These are phyloP conservation scores for Saccharomycopsis crataegensis DNA, from an alignment of 1,139 yeast genomes.

Conservation along the genomic window DNA sequence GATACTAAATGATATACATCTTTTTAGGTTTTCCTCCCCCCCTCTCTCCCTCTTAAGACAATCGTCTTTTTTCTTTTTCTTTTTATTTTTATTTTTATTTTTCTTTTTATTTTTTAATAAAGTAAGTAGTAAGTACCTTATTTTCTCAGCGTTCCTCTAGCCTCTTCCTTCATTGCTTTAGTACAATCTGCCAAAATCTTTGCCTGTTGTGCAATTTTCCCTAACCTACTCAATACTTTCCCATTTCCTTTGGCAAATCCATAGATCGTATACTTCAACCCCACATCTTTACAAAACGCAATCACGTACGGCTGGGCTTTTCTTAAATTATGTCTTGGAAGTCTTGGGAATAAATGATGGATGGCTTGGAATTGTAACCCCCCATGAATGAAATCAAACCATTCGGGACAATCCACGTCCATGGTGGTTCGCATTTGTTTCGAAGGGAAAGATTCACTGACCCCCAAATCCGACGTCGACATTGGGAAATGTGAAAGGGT, in stretches of 20 bases:
- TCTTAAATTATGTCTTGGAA: constrained; percentile 83
- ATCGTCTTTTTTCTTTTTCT: too few species aligned
- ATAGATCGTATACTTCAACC: constrained; percentile 73
- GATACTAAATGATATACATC: too few species aligned
- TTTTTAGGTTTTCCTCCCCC: too few species aligned
- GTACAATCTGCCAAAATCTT: constrained; percentile 63
- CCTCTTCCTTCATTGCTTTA: constrained; percentile 35
- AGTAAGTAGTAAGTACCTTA: too few species aligned
- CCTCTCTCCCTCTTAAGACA: too few species aligned
- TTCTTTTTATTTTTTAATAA: too few species aligned
- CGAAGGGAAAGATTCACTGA: constrained; percentile 72
- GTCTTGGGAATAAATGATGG: constrained; percentile 82
- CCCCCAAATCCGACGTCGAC: constrained; percentile 84
- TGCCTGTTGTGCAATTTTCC: constrained; percentile 76
- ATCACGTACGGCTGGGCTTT: constrained; percentile 64
- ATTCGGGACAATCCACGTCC: constrained; percentile 92
- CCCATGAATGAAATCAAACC: constrained; percentile 89
- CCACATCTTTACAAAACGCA: constrained; percentile 70
- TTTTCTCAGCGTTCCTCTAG: not conserved
- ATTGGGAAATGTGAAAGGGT: constrained; percentile 87
- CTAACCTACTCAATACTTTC: constrained; percentile 59
- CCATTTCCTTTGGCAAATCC: constrained; percentile 77
- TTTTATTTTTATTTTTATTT: too few species aligned
- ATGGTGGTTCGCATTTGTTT: constrained; percentile 84
- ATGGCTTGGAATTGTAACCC: constrained; percentile 90